Evolutionary conservation across 495 filamentous ascomycete genomes (phyloP).

Genomic region (Xylaria acuta): DNA sequence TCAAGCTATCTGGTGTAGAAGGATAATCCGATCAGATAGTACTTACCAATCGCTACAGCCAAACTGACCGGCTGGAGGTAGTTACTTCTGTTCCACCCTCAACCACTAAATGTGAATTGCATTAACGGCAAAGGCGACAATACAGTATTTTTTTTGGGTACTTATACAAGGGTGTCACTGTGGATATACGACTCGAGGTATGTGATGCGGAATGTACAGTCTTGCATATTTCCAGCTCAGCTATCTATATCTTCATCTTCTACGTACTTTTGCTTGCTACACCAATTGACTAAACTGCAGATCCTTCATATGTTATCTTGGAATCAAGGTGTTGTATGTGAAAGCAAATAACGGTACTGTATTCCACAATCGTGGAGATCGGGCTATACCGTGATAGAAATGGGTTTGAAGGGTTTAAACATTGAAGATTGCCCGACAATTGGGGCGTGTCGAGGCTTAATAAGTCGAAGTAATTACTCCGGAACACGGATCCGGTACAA

Average conservation of each 20-base stretch:
- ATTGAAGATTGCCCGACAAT: neutral
- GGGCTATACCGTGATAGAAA: too few species aligned
- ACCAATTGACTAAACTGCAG: neutral
- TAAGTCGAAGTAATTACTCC: neutral
- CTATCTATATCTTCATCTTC: neutral
- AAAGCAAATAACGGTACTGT: neutral
- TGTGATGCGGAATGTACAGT: neutral
- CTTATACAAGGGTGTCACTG: neutral
- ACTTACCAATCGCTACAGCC: neutral
- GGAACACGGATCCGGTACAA: neutral
- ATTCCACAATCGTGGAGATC: neutral
- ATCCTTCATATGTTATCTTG: neutral
- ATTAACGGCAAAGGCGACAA: neutral
- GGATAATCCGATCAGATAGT: neutral
- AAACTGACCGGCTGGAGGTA: neutral
- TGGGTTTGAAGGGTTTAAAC: neutral
- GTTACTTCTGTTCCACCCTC: neutral
- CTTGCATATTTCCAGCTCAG: neutral
- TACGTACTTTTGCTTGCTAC: neutral
- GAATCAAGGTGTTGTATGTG: neutral
- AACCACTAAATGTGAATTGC: neutral
- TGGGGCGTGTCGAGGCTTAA: neutral
- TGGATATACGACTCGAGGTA: neutral
- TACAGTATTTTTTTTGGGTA: neutral
- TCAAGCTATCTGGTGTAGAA: neutral